phyloP scores from a whole-genome alignment of 495 filamentous ascomycete species.

The Corynascus novoguineensis region DNA sequence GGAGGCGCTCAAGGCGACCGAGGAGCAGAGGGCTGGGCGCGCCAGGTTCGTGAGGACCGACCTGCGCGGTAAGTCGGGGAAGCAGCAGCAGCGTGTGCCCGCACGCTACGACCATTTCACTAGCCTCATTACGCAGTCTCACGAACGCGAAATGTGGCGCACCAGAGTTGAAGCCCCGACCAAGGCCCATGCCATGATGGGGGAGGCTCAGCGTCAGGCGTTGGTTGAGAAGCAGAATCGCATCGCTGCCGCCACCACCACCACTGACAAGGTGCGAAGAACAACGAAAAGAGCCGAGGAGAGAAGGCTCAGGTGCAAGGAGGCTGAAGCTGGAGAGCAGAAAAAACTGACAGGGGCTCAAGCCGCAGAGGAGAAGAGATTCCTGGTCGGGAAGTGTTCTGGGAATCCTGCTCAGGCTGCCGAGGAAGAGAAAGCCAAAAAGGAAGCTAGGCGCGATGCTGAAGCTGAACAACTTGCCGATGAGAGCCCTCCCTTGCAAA shows the following conservation, averaged over 20 bases:
- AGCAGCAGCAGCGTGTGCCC: neutral
- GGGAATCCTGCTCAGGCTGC: neutral
- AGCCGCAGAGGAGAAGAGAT: neutral
- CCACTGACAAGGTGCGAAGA: neutral
- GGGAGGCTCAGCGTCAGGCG: neutral
- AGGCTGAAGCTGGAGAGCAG: conserved; percentile 2
- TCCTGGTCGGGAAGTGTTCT: neutral
- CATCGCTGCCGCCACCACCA: neutral
- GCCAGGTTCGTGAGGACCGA: neutral
- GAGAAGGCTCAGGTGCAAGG: neutral
- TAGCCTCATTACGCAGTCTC: neutral
- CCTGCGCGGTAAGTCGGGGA: neutral
- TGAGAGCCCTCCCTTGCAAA: neutral
- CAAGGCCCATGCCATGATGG: neutral
- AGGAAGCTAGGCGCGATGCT: neutral
- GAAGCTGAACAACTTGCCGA: neutral
- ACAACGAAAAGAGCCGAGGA: neutral
- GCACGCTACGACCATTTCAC: neutral
- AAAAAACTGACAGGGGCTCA: neutral
- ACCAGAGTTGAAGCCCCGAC: neutral
- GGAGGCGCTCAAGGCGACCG: neutral
- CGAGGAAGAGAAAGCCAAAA: neutral
- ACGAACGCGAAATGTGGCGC: conserved; percentile 4
- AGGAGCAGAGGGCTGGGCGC: neutral
- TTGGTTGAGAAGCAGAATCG: neutral